phyloP scores from a whole-genome alignment of 2,329 filamentous ascomycete species.

The Akanthomyces uredinophilus region DNA sequence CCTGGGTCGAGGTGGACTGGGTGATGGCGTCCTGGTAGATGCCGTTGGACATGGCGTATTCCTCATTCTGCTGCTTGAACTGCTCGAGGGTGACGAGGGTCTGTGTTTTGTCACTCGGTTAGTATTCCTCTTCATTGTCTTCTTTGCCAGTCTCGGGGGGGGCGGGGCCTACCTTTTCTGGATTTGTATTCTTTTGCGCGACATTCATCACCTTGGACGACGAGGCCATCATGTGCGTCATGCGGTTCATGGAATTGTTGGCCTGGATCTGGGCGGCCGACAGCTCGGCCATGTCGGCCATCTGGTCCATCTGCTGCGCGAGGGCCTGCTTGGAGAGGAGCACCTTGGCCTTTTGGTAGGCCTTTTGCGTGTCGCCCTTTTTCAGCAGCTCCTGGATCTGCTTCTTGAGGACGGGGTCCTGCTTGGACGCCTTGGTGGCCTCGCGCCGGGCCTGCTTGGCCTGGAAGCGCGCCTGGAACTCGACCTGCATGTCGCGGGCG shows the following conservation, averaged over 20 bases:
- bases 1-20: slow-evolving; percentile 65
- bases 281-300: slow-evolving; percentile 59
- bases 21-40: slow-evolving; percentile 85
- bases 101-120: slow-evolving; percentile 21
- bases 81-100: slow-evolving; percentile 57
- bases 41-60: slow-evolving; percentile 59
- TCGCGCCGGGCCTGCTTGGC: slow-evolving; percentile 58
- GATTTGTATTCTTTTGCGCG: slow-evolving; percentile 54
- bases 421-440: slow-evolving; percentile 55
- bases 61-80: slow-evolving; percentile 58
- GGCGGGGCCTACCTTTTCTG: slow-evolving; percentile 44
- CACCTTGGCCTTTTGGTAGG: slow-evolving; percentile 59
- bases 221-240: slow-evolving; percentile 59
- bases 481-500: slow-evolving; percentile 56
- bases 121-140: slow-evolving; percentile 14
- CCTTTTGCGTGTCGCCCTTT: slow-evolving; percentile 59
- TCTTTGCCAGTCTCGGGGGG: no score
- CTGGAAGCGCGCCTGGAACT: slow-evolving; percentile 60
- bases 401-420: slow-evolving; percentile 56
- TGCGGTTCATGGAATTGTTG: slow-evolving; percentile 61
- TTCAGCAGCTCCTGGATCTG: slow-evolving; percentile 60
- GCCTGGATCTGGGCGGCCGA: slow-evolving; percentile 57
- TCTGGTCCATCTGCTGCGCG: slow-evolving; percentile 59
- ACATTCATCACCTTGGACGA: slow-evolving; percentile 54
- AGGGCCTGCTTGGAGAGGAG: slow-evolving; percentile 57